Conservation (phyloP, 257 asterid species). For the Fraxinus anomala region DNA sequence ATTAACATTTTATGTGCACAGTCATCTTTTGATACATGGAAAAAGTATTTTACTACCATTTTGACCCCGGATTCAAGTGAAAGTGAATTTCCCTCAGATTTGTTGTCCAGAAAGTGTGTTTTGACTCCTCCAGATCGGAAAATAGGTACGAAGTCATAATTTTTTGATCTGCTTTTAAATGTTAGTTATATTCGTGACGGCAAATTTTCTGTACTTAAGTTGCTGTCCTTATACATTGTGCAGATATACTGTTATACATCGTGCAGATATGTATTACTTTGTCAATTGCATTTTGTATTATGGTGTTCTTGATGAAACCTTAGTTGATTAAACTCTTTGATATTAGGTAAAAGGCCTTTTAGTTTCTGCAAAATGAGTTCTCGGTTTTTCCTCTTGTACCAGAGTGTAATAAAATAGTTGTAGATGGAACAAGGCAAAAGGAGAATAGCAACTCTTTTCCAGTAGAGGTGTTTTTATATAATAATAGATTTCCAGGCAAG, state of each 20-base stretch:
- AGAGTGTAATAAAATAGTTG: neutral
- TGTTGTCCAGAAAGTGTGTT: slow-evolving; percentile 50
- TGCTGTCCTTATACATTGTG: neutral
- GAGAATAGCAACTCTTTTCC: neutral
- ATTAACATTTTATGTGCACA: slow-evolving; percentile 30
- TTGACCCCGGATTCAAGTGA: slow-evolving; percentile 66
- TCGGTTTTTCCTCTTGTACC: neutral
- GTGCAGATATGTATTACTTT: neutral
- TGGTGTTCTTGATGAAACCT: neutral
- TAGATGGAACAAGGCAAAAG: neutral
- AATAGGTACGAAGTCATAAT: slow-evolving; percentile 46
- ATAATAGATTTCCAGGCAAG: neutral
- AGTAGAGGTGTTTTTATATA: neutral
- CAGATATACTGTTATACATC: neutral
- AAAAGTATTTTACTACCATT: slow-evolving; percentile 53
- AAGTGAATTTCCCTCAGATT: slow-evolving; percentile 54
- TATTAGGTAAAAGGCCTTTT: neutral
- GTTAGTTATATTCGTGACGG: neutral
- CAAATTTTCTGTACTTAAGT: neutral
- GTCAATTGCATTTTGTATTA: neutral
- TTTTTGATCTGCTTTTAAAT: slow-evolving; percentile 5
- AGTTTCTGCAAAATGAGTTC: neutral
- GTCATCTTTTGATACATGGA: slow-evolving; percentile 32
- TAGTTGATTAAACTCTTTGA: neutral
- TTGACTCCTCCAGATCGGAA: slow-evolving; percentile 51